Evolutionary conservation across 768 basidiomycete species (phyloP).

Genomic region (Epithele typhae): DNA sequence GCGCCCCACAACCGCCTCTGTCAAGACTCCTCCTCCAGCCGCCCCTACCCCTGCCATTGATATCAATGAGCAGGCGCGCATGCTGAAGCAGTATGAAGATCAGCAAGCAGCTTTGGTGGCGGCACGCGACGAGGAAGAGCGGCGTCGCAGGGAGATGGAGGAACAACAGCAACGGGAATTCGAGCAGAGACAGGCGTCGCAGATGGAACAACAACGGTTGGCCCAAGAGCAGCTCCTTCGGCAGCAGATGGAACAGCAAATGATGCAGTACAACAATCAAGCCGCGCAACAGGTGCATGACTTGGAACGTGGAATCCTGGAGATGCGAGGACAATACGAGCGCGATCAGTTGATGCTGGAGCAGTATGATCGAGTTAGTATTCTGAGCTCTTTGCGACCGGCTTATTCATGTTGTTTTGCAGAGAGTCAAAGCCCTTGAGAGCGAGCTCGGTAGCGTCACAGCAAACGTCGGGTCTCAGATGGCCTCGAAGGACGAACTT

Average conservation of each 20-base stretch:
- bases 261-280: slow-evolving; percentile 77
- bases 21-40: slow-evolving; percentile 60
- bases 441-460: slow-evolving; percentile 76
- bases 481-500: slow-evolving; percentile 89
- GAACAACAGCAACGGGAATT: slow-evolving; percentile 83
- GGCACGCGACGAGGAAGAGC: slow-evolving; percentile 80
- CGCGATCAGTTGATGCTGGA: slow-evolving; percentile 96
- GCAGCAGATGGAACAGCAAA: slow-evolving; percentile 80
- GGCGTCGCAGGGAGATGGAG: slow-evolving; percentile 70
- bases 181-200: slow-evolving; percentile 81
- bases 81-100: slow-evolving; percentile 95
- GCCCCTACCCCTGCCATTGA: slow-evolving; percentile 69
- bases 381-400: slow-evolving; percentile 14
- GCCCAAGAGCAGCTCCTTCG: slow-evolving; percentile 88
- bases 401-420: neutral
- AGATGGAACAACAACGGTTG: slow-evolving; percentile 80
- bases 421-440: slow-evolving; percentile 96
- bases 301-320: slow-evolving; percentile 85
- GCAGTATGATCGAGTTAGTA: slow-evolving; percentile 92
- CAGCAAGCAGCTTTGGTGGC: slow-evolving; percentile 87
- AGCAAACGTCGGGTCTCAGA: slow-evolving; percentile 77
- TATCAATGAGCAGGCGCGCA: slow-evolving; percentile 86
- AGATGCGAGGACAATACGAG: slow-evolving; percentile 95
- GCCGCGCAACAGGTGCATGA: slow-evolving; percentile 73
- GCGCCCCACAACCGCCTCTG: slow-evolving; percentile 53